phyloP scores from a whole-genome alignment of 768 basidiomycete species.

The Daedaleopsis sinensis region DNA sequence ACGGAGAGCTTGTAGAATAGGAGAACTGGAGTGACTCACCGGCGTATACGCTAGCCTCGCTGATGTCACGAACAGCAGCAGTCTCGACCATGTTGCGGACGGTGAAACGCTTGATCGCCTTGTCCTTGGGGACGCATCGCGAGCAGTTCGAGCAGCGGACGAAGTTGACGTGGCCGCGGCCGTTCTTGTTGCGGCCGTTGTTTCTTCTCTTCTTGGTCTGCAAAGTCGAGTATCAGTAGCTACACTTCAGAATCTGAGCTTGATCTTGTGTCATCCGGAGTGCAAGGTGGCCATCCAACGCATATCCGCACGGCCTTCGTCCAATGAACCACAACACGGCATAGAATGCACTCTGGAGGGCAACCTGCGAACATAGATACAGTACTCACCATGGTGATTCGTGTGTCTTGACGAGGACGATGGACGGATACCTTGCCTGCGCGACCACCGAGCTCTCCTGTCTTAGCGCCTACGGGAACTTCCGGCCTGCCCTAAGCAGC shows the following conservation, averaged over 20 bases:
- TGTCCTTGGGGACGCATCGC: conserved; percentile 97
- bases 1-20: neutral
- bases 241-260: neutral
- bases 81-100: conserved; percentile 99
- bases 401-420: conserved; percentile 34
- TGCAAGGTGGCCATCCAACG: conserved; percentile 35
- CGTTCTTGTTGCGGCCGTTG: conserved; percentile 99
- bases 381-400: conserved; percentile 41
- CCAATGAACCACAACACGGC: conserved; percentile 16
- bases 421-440: conserved; percentile 23
- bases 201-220: conserved; percentile 99
- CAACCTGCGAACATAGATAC: conserved; percentile 7
- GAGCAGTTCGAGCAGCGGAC: conserved; percentile 99
- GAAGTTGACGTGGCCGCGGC: conserved; percentile 93
- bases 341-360: conserved; percentile 1
- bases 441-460: conserved; percentile 6
- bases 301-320: conserved; percentile 5
- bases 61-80: conserved; percentile 96
- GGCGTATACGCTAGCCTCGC: conserved; percentile 91
- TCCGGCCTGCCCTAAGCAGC: conserved; percentile 14
- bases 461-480: conserved; percentile 8
- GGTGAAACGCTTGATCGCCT: conserved; percentile 99
- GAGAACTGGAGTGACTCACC: conserved; percentile 52
- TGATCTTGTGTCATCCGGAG: conserved; percentile 29
- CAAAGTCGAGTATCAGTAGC: conserved; percentile 25